Percentiles rank a stretch among this genome's conserved stretches.
Conservation (phyloP, 306 rosid species). For the Fragaria iinumae region DNA sequence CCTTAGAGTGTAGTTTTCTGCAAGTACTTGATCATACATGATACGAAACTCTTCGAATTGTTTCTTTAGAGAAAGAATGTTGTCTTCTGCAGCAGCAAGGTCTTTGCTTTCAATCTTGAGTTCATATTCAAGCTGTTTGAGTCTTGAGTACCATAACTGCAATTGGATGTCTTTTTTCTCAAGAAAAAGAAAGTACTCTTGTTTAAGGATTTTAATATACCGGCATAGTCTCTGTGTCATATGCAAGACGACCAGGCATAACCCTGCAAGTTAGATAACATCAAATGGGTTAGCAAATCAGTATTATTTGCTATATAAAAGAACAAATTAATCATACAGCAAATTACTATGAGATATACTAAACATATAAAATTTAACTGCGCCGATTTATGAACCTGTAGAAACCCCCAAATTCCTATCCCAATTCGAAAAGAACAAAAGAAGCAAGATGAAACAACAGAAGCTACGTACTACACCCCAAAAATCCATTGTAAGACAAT, state of each 20-base stretch:
- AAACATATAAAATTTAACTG: too few relatives aligned
- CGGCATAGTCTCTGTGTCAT: slow-evolving; percentile 4
- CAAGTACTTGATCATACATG: background rate
- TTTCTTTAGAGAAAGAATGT: background rate
- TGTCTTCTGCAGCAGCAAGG: background rate
- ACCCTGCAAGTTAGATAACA: background rate
- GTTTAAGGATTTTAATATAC: background rate
- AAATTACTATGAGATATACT: background rate
- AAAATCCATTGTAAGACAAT: background rate
- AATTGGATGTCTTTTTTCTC: background rate
- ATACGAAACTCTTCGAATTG: background rate
- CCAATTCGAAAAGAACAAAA: background rate
- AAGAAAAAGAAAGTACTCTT: slow-evolving; percentile 1
- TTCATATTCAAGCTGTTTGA: background rate
- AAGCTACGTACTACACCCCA: too few relatives aligned
- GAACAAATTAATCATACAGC: background rate
- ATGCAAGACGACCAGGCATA: background rate
- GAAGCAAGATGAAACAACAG: background rate
- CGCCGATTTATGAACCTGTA: background rate
- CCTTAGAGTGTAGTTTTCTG: background rate
- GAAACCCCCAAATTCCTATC: background rate
- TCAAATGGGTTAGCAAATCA: background rate
- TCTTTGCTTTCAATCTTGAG: background rate
- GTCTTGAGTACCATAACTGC: background rate
- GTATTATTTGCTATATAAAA: background rate